These are phyloP conservation scores for Plasmodium gaboni DNA, from an alignment of 169 alveolate species.

Conservation along the genomic window DNA sequence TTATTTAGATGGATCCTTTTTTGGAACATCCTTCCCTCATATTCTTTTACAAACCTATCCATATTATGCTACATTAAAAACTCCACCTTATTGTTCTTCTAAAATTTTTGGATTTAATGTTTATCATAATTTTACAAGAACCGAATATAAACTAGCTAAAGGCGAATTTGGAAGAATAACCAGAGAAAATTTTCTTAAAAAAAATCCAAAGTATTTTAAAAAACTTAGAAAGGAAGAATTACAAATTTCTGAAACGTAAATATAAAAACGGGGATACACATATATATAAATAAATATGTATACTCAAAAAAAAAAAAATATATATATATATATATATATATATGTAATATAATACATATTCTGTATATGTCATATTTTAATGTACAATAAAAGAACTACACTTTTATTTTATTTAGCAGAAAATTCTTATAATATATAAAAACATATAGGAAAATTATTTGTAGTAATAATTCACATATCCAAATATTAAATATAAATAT, in stretches of 20 bases:
- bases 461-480: no score
- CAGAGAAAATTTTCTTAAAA: conserved; percentile 58
- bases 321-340: no score
- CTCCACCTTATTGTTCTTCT: conserved; percentile 88
- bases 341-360: no score
- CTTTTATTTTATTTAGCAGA: no score
- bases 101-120: conserved; percentile 90
- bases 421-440: no score
- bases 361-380: no score
- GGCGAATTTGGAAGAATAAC: conserved; percentile 70
- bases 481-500: no score
- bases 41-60: conserved; percentile 92
- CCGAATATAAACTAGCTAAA: conserved; percentile 70
- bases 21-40: conserved; percentile 97
- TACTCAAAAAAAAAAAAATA: no score
- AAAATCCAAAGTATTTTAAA: conserved; percentile 71
- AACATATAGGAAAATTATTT: no score
- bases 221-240: conserved; percentile 54
- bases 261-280: no score
- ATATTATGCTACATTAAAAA: conserved; percentile 86
- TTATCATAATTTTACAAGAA: conserved; percentile 73
- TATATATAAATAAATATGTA: no score
- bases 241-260: conserved; percentile 58
- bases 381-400: no score
- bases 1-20: conserved; percentile 97